phyloP scores from a whole-genome alignment of 352 stramenopile species.

The Phytophthora sp. region DNA sequence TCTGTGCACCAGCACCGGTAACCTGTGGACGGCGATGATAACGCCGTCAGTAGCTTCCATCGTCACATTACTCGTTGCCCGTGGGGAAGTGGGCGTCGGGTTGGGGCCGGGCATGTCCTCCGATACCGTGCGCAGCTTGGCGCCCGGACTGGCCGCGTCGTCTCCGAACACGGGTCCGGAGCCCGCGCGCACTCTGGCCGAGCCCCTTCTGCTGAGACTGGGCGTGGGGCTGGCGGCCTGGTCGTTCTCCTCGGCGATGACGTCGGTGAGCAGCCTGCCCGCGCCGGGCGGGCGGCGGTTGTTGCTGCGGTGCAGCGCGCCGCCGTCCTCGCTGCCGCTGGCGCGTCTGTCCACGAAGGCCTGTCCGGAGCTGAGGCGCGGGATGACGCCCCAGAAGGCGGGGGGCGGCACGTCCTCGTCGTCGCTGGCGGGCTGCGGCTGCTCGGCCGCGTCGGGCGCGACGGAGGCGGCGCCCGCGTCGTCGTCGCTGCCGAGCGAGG shows the following conservation, averaged over 20 bases:
- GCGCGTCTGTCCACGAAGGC: slow-evolving; percentile 82
- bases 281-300: slow-evolving; percentile 16
- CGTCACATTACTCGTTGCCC: slow-evolving; percentile 58
- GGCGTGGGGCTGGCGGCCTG: slow-evolving; percentile 1
- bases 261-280: slow-evolving; percentile 40
- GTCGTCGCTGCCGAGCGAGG: slow-evolving; percentile 26
- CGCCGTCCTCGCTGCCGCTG: slow-evolving; percentile 45
- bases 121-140: slow-evolving; percentile 49
- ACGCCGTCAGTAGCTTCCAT: slow-evolving; percentile 95
- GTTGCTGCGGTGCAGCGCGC: slow-evolving; percentile 20
- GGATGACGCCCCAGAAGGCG: slow-evolving; percentile 66
- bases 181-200: background rate
- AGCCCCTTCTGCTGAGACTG: background rate
- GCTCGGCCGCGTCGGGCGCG: background rate
- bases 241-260: slow-evolving; percentile 60
- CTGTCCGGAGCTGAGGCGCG: slow-evolving; percentile 82
- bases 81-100: slow-evolving; percentile 58
- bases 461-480: slow-evolving; percentile 8
- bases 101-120: slow-evolving; percentile 50
- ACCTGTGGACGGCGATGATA: slow-evolving; percentile 96
- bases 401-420: slow-evolving; percentile 25
- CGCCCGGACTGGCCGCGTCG: slow-evolving; percentile 41
- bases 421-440: slow-evolving; percentile 4
- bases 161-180: slow-evolving; percentile 5
- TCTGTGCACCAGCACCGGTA: slow-evolving; percentile 93